These are phyloP conservation scores for Sporothrix curviconia DNA, from an alignment of 2,329 filamentous ascomycete genomes.

Conservation along the genomic window DNA sequence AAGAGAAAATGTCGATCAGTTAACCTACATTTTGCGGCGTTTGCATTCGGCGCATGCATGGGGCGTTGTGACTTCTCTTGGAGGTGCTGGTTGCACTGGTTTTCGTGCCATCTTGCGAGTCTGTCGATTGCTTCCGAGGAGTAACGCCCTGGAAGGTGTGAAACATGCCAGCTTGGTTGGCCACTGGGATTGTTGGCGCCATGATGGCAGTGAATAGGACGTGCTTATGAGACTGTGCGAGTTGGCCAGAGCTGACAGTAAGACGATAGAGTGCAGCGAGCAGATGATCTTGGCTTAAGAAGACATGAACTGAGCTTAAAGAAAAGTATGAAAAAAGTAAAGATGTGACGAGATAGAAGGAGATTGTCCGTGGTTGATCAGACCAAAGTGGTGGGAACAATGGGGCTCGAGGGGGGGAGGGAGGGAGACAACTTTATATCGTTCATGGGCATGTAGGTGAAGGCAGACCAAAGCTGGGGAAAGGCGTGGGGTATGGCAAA, in stretches of 20 bases:
- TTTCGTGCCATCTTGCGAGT: slow-evolving; percentile 36
- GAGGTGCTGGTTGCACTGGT: slow-evolving; percentile 31
- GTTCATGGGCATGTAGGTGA: slow-evolving; percentile 2
- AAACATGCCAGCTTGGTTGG: slow-evolving; percentile 46
- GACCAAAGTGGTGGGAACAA: slow-evolving; percentile 2
- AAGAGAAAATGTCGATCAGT: neutral
- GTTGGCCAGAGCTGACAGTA: slow-evolving; percentile 26
- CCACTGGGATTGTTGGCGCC: slow-evolving; percentile 41
- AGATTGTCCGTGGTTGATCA: slow-evolving; percentile 3
- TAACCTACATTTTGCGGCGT: slow-evolving; percentile 62
- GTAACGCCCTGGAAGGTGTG: slow-evolving; percentile 49
- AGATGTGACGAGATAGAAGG: slow-evolving; percentile 2
- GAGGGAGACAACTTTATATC: slow-evolving; percentile 5
- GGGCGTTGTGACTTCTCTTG: slow-evolving; percentile 49
- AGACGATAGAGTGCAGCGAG: neutral
- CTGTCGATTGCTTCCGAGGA: slow-evolving; percentile 41
- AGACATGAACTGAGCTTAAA: neutral
- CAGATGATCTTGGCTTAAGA: neutral
- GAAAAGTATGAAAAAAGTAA: neutral
- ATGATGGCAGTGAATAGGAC: slow-evolving; percentile 24
- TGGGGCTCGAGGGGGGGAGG: neutral
- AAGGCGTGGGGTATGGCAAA: neutral
- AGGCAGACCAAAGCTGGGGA: slow-evolving; percentile 11
- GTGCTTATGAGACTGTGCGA: neutral
- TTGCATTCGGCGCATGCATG: slow-evolving; percentile 72